These are phyloP conservation scores for Hevea brasiliensis DNA, from an alignment of 345 rosid species.

Conservation along the genomic window DNA sequence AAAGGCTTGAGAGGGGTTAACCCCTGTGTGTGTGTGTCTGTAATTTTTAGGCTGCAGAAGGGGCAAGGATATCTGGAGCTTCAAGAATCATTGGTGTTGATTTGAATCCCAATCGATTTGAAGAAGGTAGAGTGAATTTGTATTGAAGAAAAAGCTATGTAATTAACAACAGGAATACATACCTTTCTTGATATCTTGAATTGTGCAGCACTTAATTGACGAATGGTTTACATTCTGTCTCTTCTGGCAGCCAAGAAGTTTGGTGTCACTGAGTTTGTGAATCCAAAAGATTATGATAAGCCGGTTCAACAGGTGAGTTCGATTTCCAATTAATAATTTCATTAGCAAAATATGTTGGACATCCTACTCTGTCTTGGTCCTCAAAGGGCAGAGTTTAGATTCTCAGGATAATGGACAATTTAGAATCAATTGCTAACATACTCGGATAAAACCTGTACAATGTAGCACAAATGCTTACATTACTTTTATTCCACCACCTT, in stretches of 20 bases:
- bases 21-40: neutral
- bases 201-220: neutral
- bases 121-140: slow-evolving; percentile 32
- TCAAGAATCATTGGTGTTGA: slow-evolving; percentile 76
- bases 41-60: slow-evolving; percentile 65
- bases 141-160: neutral
- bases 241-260: slow-evolving; percentile 58
- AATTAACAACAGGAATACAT: neutral
- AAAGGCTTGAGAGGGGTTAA: neutral
- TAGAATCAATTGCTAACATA: neutral
- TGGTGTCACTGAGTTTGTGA: slow-evolving; percentile 64
- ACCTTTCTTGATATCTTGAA: neutral
- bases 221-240: slow-evolving; percentile 4
- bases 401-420: neutral
- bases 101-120: slow-evolving; percentile 57
- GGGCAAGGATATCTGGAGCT: slow-evolving; percentile 73
- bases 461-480: neutral
- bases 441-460: too few species aligned
- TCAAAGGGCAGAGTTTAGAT: too few species aligned
- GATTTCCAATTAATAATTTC: too few species aligned
- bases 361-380: too few species aligned
- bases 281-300: slow-evolving; percentile 62
- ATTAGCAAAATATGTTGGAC: too few species aligned
- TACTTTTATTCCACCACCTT: neutral
- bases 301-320: slow-evolving; percentile 63